A percentile compares a stretch with the other conserved stretches of the same genome.
Conservation (phyloP, 306 rosid genomes). For the Casuarina equisetifolia region DNA sequence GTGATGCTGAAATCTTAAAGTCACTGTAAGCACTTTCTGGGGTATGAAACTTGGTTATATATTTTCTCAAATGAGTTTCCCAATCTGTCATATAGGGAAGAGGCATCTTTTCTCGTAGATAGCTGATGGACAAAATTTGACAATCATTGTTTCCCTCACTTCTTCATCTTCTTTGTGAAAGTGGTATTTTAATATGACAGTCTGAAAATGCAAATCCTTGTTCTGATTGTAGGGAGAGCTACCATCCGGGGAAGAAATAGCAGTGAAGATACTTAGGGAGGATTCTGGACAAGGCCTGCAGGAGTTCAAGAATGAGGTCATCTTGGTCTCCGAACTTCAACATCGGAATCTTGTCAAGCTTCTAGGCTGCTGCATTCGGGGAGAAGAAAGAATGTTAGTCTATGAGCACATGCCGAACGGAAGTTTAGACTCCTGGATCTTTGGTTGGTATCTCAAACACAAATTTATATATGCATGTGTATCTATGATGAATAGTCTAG, state of each 20-base stretch:
- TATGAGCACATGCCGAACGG: conserved; percentile 51
- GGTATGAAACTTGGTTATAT: no score
- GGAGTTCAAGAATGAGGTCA: conserved; percentile 48
- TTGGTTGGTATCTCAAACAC: conserved; percentile 36
- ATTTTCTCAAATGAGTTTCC: neutral
- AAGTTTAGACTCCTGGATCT: conserved; percentile 43
- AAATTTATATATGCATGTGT: neutral
- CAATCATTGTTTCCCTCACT: neutral
- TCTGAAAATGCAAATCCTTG: conserved; percentile 5
- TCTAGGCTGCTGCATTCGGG: conserved; percentile 45
- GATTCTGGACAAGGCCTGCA: conserved; percentile 45
- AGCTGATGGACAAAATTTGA: neutral
- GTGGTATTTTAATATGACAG: neutral
- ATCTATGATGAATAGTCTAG: neutral
- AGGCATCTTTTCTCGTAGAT: neutral
- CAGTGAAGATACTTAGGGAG: conserved; percentile 41
- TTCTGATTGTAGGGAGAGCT: conserved; percentile 40
- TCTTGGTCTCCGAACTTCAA: conserved; percentile 46
- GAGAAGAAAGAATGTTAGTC: conserved; percentile 40
- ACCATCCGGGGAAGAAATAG: conserved; percentile 42
- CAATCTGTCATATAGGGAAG: neutral
- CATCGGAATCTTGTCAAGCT: conserved; percentile 52
- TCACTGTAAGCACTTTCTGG: no score
- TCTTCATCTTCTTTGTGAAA: neutral
- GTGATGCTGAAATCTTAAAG: neutral